Percentiles rank a stretch among this genome's conserved stretches.
Conservation (phyloP, 805 yeast species). For the Saccharomycopsis sp. region DNA sequence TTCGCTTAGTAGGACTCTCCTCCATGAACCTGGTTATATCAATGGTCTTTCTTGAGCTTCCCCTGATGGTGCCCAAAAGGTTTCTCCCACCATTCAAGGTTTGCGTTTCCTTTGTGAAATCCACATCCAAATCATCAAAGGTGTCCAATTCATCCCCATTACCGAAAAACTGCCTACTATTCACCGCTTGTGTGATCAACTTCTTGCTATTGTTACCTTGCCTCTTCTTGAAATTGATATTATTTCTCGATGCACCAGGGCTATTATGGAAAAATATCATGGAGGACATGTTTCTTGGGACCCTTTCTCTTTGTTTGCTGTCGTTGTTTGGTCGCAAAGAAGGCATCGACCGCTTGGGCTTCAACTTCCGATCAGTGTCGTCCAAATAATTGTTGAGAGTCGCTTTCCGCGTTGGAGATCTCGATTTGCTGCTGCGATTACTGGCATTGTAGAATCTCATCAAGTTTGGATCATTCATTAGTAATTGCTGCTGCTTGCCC, state of each 20-base stretch:
- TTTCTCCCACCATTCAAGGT: not conserved
- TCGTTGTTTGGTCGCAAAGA: constrained; percentile 2
- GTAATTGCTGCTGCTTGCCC: not conserved
- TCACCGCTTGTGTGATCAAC: constrained; percentile 7
- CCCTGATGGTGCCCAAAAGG: constrained; percentile 5
- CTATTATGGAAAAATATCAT: not conserved
- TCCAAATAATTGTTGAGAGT: not conserved
- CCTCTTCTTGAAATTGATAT: no score
- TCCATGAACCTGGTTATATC: constrained; percentile 16
- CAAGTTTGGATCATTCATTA: constrained; percentile 2
- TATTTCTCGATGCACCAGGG: no score
- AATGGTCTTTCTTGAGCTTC: not conserved
- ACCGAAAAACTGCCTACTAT: constrained; percentile 8
- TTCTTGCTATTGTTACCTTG: constrained; percentile 2
- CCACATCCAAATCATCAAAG: constrained; percentile 17
- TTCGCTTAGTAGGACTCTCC: not conserved
- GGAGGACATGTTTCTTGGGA: constrained; percentile 5
- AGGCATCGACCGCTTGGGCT: constrained; percentile 17
- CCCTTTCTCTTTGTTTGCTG: constrained; percentile 5
- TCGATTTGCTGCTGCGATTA: not conserved
- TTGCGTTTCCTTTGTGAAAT: constrained; percentile 12
- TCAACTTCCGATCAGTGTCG: no score
- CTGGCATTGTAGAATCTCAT: constrained; percentile 1
- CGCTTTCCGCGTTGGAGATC: not conserved
- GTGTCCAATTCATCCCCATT: constrained; percentile 16